Percentiles rank a stretch among this genome's conserved stretches.
phyloP scores from a whole-genome alignment of 2,329 filamentous ascomycete genomes.

The Alternaria brassicae region DNA sequence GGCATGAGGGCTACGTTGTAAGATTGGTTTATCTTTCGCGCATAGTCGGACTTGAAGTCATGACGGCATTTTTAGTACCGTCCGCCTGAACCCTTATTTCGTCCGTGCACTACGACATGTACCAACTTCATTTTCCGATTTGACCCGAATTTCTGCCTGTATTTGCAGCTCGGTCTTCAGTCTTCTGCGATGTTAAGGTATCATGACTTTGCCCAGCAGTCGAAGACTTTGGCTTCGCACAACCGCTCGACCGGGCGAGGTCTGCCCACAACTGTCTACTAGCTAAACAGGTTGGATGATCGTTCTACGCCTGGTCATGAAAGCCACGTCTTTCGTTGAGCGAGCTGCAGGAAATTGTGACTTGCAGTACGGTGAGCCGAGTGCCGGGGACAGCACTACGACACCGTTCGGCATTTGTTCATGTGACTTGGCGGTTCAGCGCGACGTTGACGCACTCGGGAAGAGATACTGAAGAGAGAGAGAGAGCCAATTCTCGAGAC shows the following conservation, averaged over 20 bases:
- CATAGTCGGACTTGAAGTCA: constrained; percentile 26
- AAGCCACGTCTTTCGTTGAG: neutral
- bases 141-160: neutral
- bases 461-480: neutral
- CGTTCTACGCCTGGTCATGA: neutral
- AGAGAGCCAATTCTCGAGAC: neutral
- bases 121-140: neutral
- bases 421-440: neutral
- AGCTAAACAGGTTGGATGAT: neutral
- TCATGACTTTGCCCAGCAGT: neutral
- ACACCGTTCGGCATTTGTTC: neutral
- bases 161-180: neutral
- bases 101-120: constrained; percentile 9
- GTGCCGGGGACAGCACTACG: neutral
- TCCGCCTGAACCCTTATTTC: neutral
- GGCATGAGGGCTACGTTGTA: constrained; percentile 15
- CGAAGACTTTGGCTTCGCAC: neutral
- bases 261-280: neutral
- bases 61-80: constrained; percentile 33
- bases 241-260: neutral
- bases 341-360: neutral
- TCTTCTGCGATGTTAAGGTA: neutral
- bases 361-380: neutral
- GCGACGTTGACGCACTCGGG: neutral
- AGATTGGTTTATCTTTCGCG: constrained; percentile 19